Evolutionary conservation across 2,329 filamentous ascomycete genomes (phyloP).

Genomic region (Xenoacremonium recifei): DNA sequence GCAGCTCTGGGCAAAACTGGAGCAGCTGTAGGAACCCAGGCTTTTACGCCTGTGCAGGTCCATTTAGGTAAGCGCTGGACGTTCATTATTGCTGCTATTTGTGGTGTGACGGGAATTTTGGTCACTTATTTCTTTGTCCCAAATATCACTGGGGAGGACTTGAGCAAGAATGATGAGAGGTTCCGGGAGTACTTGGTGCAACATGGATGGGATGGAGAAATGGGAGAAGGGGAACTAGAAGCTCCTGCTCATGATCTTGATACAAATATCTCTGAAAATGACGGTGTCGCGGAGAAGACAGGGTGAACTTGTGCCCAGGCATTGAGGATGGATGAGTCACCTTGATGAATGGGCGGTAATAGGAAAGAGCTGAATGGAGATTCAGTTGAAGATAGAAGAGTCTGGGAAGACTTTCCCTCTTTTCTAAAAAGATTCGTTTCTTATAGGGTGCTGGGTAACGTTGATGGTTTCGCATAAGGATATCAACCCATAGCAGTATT

Average conservation of each 20-base stretch:
- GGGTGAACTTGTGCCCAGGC: too few relatives aligned
- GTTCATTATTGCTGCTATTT: constrained; percentile 52
- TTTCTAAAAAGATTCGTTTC: too few relatives aligned
- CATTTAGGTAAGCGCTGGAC: constrained; percentile 48
- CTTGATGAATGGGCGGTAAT: too few relatives aligned
- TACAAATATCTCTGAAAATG: not conserved
- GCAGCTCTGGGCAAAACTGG: constrained; percentile 51
- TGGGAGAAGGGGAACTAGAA: constrained; percentile 30
- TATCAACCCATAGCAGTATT: too few relatives aligned
- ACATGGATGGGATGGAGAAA: constrained; percentile 46
- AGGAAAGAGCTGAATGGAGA: too few relatives aligned
- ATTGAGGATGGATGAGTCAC: too few relatives aligned
- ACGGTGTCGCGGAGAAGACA: not conserved
- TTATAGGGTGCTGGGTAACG: too few relatives aligned
- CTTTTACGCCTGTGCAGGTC: constrained; percentile 45
- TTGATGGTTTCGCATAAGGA: too few relatives aligned
- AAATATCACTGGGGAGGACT: constrained; percentile 43
- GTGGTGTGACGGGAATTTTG: constrained; percentile 44
- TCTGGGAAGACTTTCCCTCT: too few relatives aligned
- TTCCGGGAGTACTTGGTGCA: constrained; percentile 43
- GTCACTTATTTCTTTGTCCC: constrained; percentile 49
- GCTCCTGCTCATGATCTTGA: constrained; percentile 16
- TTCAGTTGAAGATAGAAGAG: too few relatives aligned
- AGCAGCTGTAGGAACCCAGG: constrained; percentile 50
- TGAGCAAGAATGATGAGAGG: constrained; percentile 39